Base-by-base conservation (phyloP, 73 alveolate genomes). In the Paramecium octaurelia region DNA sequence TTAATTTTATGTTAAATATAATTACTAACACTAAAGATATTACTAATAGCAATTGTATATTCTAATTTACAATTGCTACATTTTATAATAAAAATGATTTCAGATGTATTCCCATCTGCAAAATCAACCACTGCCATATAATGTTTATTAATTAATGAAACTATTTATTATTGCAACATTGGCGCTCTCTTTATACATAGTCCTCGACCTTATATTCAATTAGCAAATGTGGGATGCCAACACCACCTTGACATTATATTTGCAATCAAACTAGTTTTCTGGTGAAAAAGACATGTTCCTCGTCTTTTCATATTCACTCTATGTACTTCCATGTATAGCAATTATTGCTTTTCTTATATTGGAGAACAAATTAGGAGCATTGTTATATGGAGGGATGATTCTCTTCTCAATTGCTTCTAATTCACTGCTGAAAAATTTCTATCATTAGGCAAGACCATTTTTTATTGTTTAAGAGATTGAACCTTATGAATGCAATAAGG, bases 371-470 rank as follows among this genome's bases (percentile, higher is more conserved):
- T 11, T 80, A 2, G 73, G 57, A n/a, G 43, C 75, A 80, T 80
- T 80, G 46, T 35, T 80, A 24, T 80, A 80, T 80, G 91, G 91
- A 4, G 18, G 31, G 8, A 27, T 80, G 57, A 48, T 80, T 6
- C 29, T 89, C 20, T 38, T 71, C 23, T 23, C 85, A 24, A 40
- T 80, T 9, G 48, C 80, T n/a, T 59, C 77, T n/a, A 77, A 70
- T 89, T 71, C 84, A 1, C 23, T 71, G 12, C 46, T 89, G 21
- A 89, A 89, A 70, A 27, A 58, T 5, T 23, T 89, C 18, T 89
- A 89, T 73, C 94, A 89, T 89, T 44, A 89, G 8, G 85, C 94
- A 11, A 77, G 94, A 58, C 94, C 94, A 70, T 89, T 46, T 24
- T 44, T 69, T 54, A 88, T 89, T 0, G 80, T 36, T 24, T 24